A percentile compares a stretch with the other conserved stretches of the same genome.
phyloP scores from a whole-genome alignment of 164 flowering plant species.

The Magnolia kwangsiensis region DNA sequence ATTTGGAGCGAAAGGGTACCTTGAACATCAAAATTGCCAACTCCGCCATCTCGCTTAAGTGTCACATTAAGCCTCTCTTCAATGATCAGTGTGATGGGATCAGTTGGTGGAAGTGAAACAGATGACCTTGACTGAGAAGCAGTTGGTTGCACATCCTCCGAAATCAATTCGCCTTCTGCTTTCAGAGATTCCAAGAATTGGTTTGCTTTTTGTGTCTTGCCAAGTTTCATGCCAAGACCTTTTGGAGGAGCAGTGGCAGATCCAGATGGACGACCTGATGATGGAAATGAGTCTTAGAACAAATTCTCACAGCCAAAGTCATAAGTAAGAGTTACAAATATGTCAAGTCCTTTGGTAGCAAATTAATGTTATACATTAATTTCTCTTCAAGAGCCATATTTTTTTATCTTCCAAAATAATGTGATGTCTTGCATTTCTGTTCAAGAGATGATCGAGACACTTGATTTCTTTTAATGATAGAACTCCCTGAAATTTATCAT shows the following conservation, averaged over 20 bases:
- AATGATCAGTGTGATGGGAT: constrained; percentile 76
- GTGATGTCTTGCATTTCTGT: too few relatives aligned
- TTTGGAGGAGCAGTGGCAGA: constrained; percentile 93
- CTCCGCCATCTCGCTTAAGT: constrained; percentile 87
- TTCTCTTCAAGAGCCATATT: too few relatives aligned
- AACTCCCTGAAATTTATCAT: too few relatives aligned
- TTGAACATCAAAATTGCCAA: constrained; percentile 92
- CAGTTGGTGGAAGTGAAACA: constrained; percentile 60
- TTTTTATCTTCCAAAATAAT: too few relatives aligned
- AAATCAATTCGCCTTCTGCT: constrained; percentile 95
- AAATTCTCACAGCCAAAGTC: constrained; percentile 2
- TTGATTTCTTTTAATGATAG: too few relatives aligned
- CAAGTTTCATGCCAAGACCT: constrained; percentile 95
- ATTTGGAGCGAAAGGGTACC: constrained; percentile 92
- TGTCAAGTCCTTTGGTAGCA: too few relatives aligned
- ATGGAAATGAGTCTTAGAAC: constrained; percentile 5
- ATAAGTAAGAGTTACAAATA: background rate
- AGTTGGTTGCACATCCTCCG: constrained; percentile 82
- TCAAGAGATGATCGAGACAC: too few relatives aligned
- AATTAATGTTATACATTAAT: too few relatives aligned
- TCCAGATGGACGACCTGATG: constrained; percentile 70
- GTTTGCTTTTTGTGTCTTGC: constrained; percentile 73
- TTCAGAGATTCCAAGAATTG: constrained; percentile 92
- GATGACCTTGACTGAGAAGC: constrained; percentile 51
- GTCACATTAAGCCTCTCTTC: constrained; percentile 90